phyloP scores from a whole-genome alignment of 805 yeast genomes.

The Pichia thaimueangensis region DNA sequence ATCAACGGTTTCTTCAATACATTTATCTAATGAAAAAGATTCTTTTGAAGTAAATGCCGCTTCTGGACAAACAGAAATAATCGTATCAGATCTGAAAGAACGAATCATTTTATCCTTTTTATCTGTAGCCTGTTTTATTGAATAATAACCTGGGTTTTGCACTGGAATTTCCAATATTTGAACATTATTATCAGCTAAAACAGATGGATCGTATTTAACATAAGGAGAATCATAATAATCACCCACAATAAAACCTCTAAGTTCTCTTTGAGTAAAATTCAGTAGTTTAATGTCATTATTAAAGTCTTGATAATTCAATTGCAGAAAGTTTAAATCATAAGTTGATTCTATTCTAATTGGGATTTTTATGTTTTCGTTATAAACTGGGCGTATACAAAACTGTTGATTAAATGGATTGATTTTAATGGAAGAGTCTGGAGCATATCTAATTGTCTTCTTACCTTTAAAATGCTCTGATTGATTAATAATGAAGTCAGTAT shows the following conservation, averaged over 20 bases:
- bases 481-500: constrained; percentile 33
- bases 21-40: constrained; percentile 40
- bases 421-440: constrained; percentile 86
- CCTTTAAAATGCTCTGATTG: constrained; percentile 73
- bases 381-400: constrained; percentile 48
- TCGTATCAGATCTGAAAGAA: constrained; percentile 51
- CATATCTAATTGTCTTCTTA: constrained; percentile 72
- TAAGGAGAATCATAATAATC: constrained; percentile 21
- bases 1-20: constrained; percentile 48
- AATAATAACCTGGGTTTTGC: constrained; percentile 68
- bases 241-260: constrained; percentile 33
- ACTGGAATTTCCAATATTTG: constrained; percentile 63
- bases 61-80: constrained; percentile 72
- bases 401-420: constrained; percentile 68
- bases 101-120: constrained; percentile 47
- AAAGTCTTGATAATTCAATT: constrained; percentile 55
- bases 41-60: constrained; percentile 39
- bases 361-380: constrained; percentile 34
- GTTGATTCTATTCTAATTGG: constrained; percentile 83
- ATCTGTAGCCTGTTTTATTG: constrained; percentile 62
- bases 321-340: constrained; percentile 59
- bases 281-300: constrained; percentile 40
- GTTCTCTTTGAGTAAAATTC: constrained; percentile 52
- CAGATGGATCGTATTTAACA: constrained; percentile 16
- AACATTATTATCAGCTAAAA: constrained; percentile 33